These are phyloP conservation scores for Capillidium heterosporum DNA, from an alignment of 371 early-diverging fungal genomes.

Conservation along the genomic window DNA sequence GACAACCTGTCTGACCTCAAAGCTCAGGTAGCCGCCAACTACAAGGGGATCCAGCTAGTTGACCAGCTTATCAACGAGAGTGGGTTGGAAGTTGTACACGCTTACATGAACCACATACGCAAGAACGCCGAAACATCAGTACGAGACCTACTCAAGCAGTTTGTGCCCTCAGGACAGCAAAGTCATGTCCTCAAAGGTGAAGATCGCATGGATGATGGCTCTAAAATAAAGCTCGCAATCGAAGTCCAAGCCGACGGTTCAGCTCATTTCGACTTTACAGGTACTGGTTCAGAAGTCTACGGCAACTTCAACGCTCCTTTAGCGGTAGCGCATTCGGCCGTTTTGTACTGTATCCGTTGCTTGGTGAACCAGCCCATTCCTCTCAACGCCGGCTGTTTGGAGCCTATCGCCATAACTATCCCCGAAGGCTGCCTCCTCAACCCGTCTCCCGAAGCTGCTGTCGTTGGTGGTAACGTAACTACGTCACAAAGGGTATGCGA, in stretches of 20 bases:
- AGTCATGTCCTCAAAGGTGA: slow-evolving; percentile 32
- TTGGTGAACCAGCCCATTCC: slow-evolving; percentile 80
- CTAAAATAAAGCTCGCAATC: slow-evolving; percentile 55
- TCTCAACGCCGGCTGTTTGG: slow-evolving; percentile 84
- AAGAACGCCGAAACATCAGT: slow-evolving; percentile 80
- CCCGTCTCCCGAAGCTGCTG: slow-evolving; percentile 71
- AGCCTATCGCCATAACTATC: slow-evolving; percentile 61
- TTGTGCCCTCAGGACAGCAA: slow-evolving; percentile 5
- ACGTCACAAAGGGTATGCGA: slow-evolving; percentile 89
- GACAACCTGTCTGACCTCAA: slow-evolving; percentile 88
- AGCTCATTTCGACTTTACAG: slow-evolving; percentile 82
- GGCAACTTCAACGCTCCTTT: slow-evolving; percentile 29
- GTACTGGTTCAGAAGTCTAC: slow-evolving; percentile 74
- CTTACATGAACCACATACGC: slow-evolving; percentile 78
- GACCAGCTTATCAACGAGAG: slow-evolving; percentile 65
- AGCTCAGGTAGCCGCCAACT: slow-evolving; percentile 91
- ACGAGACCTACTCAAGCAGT: slow-evolving; percentile 35
- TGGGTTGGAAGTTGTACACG: slow-evolving; percentile 69
- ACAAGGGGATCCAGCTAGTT: slow-evolving; percentile 75
- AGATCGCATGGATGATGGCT: slow-evolving; percentile 92
- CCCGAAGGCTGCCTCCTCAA: slow-evolving; percentile 54
- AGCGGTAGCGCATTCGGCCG: slow-evolving; percentile 64
- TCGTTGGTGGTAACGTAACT: slow-evolving; percentile 93
- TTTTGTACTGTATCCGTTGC: slow-evolving; percentile 86
- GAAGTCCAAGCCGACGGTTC: slow-evolving; percentile 51